These are phyloP conservation scores for Neofusicoccum cordaticola DNA, from an alignment of 2,329 filamentous ascomycete species.

Conservation along the genomic window DNA sequence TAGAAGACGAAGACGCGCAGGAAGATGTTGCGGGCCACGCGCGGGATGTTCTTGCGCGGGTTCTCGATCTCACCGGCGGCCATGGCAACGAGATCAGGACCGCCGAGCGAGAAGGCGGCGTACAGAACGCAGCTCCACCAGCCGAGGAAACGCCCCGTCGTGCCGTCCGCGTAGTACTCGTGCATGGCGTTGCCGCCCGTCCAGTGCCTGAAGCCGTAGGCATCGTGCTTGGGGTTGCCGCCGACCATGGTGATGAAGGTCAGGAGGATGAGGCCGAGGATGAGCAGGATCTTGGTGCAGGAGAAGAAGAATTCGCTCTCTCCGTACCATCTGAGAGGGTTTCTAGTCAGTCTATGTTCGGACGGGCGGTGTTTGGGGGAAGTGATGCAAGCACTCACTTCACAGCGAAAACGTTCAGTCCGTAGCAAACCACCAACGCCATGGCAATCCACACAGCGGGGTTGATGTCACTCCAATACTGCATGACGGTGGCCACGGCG, in stretches of 20 bases:
- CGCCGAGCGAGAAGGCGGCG: conserved; percentile 49
- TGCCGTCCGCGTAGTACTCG: conserved; percentile 56
- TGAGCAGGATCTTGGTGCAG: conserved; percentile 46
- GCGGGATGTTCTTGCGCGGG: conserved; percentile 56
- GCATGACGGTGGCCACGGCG: conserved; percentile 35
- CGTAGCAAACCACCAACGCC: conserved; percentile 3
- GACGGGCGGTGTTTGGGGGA: background rate
- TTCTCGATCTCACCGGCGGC: conserved; percentile 48
- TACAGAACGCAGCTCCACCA: conserved; percentile 54
- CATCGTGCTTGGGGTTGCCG: conserved; percentile 43
- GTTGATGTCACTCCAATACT: conserved; percentile 37
- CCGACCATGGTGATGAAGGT: conserved; percentile 48
- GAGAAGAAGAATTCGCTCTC: conserved; percentile 48
- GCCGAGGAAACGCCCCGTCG: conserved; percentile 58
- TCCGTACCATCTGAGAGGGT: conserved; percentile 56
- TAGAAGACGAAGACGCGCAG: conserved; percentile 64
- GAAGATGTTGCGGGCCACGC: conserved; percentile 75
- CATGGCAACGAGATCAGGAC: conserved; percentile 50
- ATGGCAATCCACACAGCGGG: conserved; percentile 15
- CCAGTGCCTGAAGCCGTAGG: conserved; percentile 47
- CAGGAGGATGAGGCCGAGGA: conserved; percentile 46
- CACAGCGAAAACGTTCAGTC: conserved; percentile 15
- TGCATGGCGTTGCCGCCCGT: conserved; percentile 50
- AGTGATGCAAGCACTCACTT: background rate
- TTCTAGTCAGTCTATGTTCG: conserved; percentile 55